Evolutionary conservation across 2,329 filamentous ascomycete species (phyloP), one percentile per base, ranked within the genome.

Genomic region (Cladophialophora yegresii): DNA sequence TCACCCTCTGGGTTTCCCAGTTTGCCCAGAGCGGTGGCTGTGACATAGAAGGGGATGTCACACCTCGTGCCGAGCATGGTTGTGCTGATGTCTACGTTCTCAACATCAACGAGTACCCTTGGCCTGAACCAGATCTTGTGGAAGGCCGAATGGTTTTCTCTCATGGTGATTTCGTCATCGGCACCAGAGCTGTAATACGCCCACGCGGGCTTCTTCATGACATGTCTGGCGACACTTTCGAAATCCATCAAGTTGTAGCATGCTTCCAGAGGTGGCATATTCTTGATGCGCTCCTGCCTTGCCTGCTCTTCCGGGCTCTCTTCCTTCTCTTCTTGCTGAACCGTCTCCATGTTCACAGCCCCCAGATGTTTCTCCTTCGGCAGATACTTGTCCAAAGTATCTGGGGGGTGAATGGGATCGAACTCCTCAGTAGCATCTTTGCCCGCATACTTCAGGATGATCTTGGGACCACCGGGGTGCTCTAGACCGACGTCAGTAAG

Each of bases 51-150:
- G 23, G 95, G 95, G 54, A 96, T 90, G 67, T 88, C 86, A 68
- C 87, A 86, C 75, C 90, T 92, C 40, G 89, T 88, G 69, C 93
- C 93, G 20, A 99, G 89, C 93, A 99, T 98, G 1, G 90, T 96
- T 26, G 93, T 98, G 40, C 86, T 87, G 75, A 90, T 87, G 76
- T 97, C 91, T 66, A 99, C 85, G 23, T 90, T 84, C 75, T 93
- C 90, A 40, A 99, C 95, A 73, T 99, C 89, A 59, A 96, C 87
- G 62, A 99, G 87, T 62, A 99, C 82, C 68, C 88, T 88, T 3
- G 95, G 95, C 23, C 95, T 87, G 82, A 99, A 98, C 93, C 95
- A 90, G 78, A 97, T 96, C 76, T 96, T 93, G 81, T 99, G 95
- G 81, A 92, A 99, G 53, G 95, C 95, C 53, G 85, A 87, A 80